Base-by-base conservation (phyloP, 257 asterid genomes). In the Paulownia fortunei region DNA sequence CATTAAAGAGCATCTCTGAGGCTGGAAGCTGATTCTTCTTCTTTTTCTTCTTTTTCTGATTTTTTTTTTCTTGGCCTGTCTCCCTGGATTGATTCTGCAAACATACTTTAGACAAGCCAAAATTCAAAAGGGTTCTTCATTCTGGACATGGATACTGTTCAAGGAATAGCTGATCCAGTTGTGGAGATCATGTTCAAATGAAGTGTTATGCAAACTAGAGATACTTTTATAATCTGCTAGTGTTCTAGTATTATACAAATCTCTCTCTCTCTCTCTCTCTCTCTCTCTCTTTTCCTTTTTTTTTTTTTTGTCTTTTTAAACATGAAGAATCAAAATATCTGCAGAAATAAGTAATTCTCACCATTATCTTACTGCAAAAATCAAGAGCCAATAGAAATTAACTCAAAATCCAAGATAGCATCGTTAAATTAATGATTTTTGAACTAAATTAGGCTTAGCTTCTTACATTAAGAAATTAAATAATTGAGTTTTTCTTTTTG, bases 1-100 rank as follows among this genome's bases (percentile, higher is more conserved):
- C 97, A 76, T 82, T 94, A 72, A 89, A 88, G 44, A 92, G 97
- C 88, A 94, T 94, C 74, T 90, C 94, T 49, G 98, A 94, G 77
- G 92, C 91, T 73, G 92, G 85, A 79, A 87, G 88, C 81, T 89
- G 87, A 86, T 70, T 12, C 13, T 67, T 2, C 4, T 19, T 81
- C 4, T 64, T 74, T 23, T 26, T 15, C 42, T 34, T 55, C 6
- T 8, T 44, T 26, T 21, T 56, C 2, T 47, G 0, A 58, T 27
- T 55, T 13, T 30, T 54, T 63, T 70, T 41, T 32, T 21, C 13
- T 42, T 64, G 27, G 61, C 41, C 58, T 77, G 67, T 69, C 39
- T 51, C 58, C 37, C 39, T 55, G 62, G 75, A 76, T 78, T 79
- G 52, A 72, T 58, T 72, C 67, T 39, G 42, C 37, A 60, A 69